Conservation (phyloP, 2,329 filamentous ascomycete genomes). For the Penicillium fuscoglaucum region DNA sequence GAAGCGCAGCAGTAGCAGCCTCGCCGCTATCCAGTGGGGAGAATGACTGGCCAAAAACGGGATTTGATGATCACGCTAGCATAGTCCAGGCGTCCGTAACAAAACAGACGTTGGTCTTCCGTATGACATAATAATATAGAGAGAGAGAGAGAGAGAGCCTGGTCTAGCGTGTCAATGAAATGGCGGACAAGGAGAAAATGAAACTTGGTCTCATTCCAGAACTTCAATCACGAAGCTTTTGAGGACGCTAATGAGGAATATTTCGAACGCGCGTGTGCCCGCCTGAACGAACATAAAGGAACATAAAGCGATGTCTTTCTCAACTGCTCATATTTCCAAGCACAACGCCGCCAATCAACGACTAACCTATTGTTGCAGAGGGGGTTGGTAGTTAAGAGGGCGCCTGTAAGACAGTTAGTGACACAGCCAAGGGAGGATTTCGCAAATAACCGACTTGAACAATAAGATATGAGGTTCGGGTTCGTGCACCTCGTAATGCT, state of each 20-base stretch:
- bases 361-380: conserved; percentile 43
- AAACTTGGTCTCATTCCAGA: conserved; percentile 32
- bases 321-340: conserved; percentile 11
- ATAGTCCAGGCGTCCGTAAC: background rate
- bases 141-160: background rate
- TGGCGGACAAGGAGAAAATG: conserved; percentile 12
- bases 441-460: conserved; percentile 76
- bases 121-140: conserved; percentile 3
- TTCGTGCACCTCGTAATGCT: conserved; percentile 98
- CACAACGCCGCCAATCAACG: conserved; percentile 14
- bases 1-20: conserved; percentile 72
- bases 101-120: background rate
- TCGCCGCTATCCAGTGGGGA: conserved; percentile 78
- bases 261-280: conserved; percentile 18
- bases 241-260: conserved; percentile 27
- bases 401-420: conserved; percentile 55
- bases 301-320: conserved; percentile 5
- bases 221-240: conserved; percentile 29
- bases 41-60: conserved; percentile 74
- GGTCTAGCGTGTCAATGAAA: conserved; percentile 14
- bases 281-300: conserved; percentile 12
- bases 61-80: conserved; percentile 39
- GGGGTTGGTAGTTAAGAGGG: conserved; percentile 80
- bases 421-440: conserved; percentile 22
- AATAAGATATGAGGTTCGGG: conserved; percentile 97